Percentiles rank a stretch among this genome's conserved stretches.
These are phyloP conservation scores for Coemansia sp. DNA, from an alignment of 192 early-diverging fungal species.

Conservation along the genomic window DNA sequence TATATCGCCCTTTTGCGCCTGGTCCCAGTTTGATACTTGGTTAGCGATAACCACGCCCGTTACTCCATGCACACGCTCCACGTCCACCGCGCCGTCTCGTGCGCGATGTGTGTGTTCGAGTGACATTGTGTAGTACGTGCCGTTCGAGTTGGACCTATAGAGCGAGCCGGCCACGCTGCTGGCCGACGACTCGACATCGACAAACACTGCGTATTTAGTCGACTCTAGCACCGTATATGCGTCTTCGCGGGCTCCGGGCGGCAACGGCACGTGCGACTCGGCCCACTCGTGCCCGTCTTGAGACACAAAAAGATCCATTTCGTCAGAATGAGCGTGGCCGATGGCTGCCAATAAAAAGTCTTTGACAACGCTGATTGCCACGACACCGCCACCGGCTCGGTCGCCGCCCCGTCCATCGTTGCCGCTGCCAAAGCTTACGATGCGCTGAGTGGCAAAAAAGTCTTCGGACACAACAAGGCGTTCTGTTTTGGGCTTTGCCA, in stretches of 20 bases:
- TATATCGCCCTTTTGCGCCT: conserved; percentile 43
- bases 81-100: conserved; percentile 74
- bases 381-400: conserved; percentile 62
- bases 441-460: conserved; percentile 63
- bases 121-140: conserved; percentile 77
- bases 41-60: conserved; percentile 87
- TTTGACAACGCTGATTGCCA: conserved; percentile 71
- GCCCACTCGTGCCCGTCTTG: conserved; percentile 66
- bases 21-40: conserved; percentile 75
- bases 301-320: conserved; percentile 66
- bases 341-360: conserved; percentile 71
- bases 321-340: conserved; percentile 56
- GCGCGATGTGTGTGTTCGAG: conserved; percentile 83
- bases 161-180: conserved; percentile 63
- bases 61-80: conserved; percentile 81
- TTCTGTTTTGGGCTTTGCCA: conserved; percentile 17
- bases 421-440: conserved; percentile 60
- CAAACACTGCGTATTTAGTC: conserved; percentile 65
- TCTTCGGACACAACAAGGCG: conserved; percentile 73
- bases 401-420: conserved; percentile 53
- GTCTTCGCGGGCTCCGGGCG: conserved; percentile 56
- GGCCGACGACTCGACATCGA: conserved; percentile 65
- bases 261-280: conserved; percentile 62
- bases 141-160: conserved; percentile 85
- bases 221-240: conserved; percentile 89